These are phyloP conservation scores for Harringtonia aguacate DNA, from an alignment of 2,329 filamentous ascomycete genomes.

Conservation along the genomic window DNA sequence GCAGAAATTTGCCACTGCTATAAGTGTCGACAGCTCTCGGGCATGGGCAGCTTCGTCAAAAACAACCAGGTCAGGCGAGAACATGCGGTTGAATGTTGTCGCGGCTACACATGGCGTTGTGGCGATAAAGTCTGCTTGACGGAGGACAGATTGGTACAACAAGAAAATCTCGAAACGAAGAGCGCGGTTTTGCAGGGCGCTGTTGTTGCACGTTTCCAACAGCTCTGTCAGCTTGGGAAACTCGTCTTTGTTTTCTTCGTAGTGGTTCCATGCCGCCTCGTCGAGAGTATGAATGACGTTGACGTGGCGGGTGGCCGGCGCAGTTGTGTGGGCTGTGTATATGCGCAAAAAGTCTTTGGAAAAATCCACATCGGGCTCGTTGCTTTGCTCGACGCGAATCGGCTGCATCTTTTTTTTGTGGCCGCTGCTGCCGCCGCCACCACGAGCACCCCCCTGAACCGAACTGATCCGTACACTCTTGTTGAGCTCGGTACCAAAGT, in stretches of 20 bases:
- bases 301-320: background rate
- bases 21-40: slow-evolving; percentile 32
- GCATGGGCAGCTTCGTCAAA: slow-evolving; percentile 58
- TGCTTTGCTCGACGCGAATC: background rate
- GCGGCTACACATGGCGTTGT: slow-evolving; percentile 34
- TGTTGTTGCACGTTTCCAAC: slow-evolving; percentile 19
- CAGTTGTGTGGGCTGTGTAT: slow-evolving; percentile 14
- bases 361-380: slow-evolving; percentile 12
- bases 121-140: slow-evolving; percentile 30
- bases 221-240: slow-evolving; percentile 25
- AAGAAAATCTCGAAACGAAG: slow-evolving; percentile 17
- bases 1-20: slow-evolving; percentile 30
- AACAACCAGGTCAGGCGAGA: slow-evolving; percentile 75
- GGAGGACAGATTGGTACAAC: slow-evolving; percentile 28
- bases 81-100: slow-evolving; percentile 34
- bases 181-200: slow-evolving; percentile 13
- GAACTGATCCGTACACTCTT: slow-evolving; percentile 3
- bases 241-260: slow-evolving; percentile 18
- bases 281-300: slow-evolving; percentile 26
- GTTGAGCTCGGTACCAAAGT: slow-evolving; percentile 12
- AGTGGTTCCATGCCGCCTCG: slow-evolving; percentile 31
- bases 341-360: slow-evolving; percentile 23
- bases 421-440: too few relatives aligned
- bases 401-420: background rate
- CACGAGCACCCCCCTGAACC: background rate